Evolutionary conservation across 345 rosid genomes (phyloP).

Genomic region (Laguncularia racemosa): DNA sequence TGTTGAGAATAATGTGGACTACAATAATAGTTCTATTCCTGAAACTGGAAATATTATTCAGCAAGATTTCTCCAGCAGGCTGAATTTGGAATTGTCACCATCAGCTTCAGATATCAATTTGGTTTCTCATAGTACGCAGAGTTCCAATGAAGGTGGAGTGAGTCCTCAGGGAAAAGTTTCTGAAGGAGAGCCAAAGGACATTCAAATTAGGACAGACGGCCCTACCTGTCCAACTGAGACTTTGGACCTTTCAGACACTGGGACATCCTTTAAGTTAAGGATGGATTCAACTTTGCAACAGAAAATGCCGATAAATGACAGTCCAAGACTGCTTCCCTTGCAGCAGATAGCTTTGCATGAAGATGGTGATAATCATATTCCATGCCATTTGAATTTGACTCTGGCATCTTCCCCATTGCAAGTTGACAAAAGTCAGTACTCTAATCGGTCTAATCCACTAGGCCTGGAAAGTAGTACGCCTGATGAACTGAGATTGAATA

Average conservation of each 20-base stretch:
- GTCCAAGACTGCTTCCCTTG: conserved; percentile 23
- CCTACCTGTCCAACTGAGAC: conserved; percentile 45
- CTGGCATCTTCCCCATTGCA: conserved; percentile 78
- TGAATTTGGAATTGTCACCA: conserved; percentile 76
- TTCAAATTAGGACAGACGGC: conserved; percentile 39
- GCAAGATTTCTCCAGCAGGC: conserved; percentile 65
- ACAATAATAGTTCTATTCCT: conserved; percentile 47
- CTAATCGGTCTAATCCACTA: conserved; percentile 28
- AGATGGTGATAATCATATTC: conserved; percentile 60
- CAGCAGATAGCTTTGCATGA: conserved; percentile 47
- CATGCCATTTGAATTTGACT: conserved; percentile 77
- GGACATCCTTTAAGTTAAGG: conserved; percentile 47
- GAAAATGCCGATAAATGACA: conserved; percentile 31
- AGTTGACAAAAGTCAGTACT: conserved; percentile 30
- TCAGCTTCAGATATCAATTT: conserved; percentile 77
- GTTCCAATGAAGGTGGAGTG: conserved; percentile 64
- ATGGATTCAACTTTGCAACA: conserved; percentile 32
- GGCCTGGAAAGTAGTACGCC: conserved; percentile 24
- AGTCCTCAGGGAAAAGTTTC: conserved; percentile 40
- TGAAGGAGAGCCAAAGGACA: conserved; percentile 41
- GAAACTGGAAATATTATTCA: conserved; percentile 59
- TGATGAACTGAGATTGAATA: conserved; percentile 18
- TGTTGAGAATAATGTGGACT: conserved; percentile 53
- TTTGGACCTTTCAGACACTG: conserved; percentile 75
- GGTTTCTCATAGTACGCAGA: conserved; percentile 69